These are phyloP conservation scores for Phycomyces blakesleeanus DNA, from an alignment of 192 early-diverging fungal genomes.

Conservation along the genomic window DNA sequence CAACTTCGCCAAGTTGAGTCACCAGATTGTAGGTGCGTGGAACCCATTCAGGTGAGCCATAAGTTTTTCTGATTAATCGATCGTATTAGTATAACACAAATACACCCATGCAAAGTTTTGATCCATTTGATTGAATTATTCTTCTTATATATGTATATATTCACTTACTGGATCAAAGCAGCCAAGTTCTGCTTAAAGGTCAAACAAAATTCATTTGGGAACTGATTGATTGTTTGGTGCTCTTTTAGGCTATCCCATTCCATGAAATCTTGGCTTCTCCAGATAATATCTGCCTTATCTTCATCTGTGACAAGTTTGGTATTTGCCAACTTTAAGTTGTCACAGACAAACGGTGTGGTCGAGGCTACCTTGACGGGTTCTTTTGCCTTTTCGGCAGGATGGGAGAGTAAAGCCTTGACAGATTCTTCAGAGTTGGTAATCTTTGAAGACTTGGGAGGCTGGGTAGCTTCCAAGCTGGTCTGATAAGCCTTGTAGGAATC, in stretches of 20 bases:
- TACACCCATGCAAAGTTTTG: no score
- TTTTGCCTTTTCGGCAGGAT: background rate
- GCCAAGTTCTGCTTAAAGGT: constrained; percentile 44
- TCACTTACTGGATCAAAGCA: constrained; percentile 32
- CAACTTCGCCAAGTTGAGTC: constrained; percentile 36
- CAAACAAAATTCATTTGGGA: constrained; percentile 40
- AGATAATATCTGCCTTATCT: constrained; percentile 40
- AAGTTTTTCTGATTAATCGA: constrained; percentile 2
- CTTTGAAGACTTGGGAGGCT: background rate
- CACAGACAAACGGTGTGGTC: constrained; percentile 39
- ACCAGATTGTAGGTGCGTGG: constrained; percentile 42
- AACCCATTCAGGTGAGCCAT: constrained; percentile 30
- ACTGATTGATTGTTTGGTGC: constrained; percentile 42
- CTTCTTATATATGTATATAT: background rate
- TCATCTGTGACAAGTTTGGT: constrained; percentile 33
- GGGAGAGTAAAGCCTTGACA: no score
- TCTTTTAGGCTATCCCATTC: constrained; percentile 38
- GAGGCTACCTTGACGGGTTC: constrained; percentile 29
- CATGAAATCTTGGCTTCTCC: constrained; percentile 41
- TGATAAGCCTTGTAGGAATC: constrained; percentile 1
- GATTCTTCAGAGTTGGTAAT: constrained; percentile 1
- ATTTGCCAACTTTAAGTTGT: constrained; percentile 37
- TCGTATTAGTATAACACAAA: background rate
- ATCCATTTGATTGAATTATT: background rate
- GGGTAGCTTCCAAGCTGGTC: background rate